Conservation (phyloP, 495 filamentous ascomycete genomes). For the Cladorrhinum samala region DNA sequence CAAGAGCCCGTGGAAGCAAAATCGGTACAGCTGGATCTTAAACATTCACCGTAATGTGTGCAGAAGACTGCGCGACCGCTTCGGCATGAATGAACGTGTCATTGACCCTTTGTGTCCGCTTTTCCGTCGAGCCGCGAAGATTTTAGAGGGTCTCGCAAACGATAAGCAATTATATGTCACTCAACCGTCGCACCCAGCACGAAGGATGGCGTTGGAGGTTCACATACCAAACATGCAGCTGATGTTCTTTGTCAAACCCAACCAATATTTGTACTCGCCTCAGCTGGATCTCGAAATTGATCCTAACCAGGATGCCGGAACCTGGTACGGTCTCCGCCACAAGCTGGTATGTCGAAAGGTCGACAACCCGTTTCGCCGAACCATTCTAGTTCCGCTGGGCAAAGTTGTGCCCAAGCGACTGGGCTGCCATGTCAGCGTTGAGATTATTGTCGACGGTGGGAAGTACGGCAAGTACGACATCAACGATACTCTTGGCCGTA, state of each 20-base stretch:
- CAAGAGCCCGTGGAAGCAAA: slow-evolving; percentile 36
- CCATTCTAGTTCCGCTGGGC: slow-evolving; percentile 36
- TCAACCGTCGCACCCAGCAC: slow-evolving; percentile 19
- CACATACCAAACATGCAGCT: slow-evolving; percentile 34
- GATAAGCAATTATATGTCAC: slow-evolving; percentile 30
- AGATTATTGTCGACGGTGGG: slow-evolving; percentile 15
- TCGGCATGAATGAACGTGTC: neutral
- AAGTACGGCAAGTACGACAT: slow-evolving; percentile 41
- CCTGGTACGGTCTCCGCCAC: slow-evolving; percentile 43
- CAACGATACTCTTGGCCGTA: slow-evolving; percentile 40
- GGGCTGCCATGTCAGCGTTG: slow-evolving; percentile 27
- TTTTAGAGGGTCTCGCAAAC: slow-evolving; percentile 30
- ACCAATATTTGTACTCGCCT: slow-evolving; percentile 36
- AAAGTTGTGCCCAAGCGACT: slow-evolving; percentile 1
- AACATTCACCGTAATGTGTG: slow-evolving; percentile 20
- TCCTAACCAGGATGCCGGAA: slow-evolving; percentile 45
- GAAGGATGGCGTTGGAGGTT: slow-evolving; percentile 22
- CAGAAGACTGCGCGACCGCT: neutral
- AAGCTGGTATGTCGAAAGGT: slow-evolving; percentile 38
- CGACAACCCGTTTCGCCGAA: slow-evolving; percentile 22
- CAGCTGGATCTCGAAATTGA: slow-evolving; percentile 41
- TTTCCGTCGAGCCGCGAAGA: slow-evolving; percentile 28
- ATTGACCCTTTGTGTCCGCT: slow-evolving; percentile 26
- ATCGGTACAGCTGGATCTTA: slow-evolving; percentile 24
- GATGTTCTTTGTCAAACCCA: slow-evolving; percentile 28